Evolutionary conservation across 2,329 filamentous ascomycete species (phyloP).

Genomic region (Neonectria sp.): DNA sequence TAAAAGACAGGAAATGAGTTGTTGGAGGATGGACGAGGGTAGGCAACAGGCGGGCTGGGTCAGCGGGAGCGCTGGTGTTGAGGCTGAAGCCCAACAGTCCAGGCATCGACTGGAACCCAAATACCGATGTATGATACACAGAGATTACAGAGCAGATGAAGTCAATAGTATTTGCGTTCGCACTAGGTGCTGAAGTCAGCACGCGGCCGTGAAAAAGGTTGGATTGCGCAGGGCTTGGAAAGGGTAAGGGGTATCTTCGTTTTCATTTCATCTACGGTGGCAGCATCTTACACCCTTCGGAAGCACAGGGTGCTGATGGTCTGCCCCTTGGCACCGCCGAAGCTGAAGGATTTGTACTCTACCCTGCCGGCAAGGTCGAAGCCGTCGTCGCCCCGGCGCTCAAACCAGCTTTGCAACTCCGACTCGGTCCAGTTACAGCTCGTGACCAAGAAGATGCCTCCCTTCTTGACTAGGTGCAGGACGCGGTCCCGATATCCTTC

Average conservation of each 20-base stretch:
- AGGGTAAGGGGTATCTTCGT: conserved; percentile 32
- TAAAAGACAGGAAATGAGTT: conserved; percentile 22
- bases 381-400: conserved; percentile 51
- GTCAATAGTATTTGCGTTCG: conserved; percentile 43
- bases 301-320: conserved; percentile 92
- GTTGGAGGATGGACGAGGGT: conserved; percentile 9
- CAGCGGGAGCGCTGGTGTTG: conserved; percentile 27
- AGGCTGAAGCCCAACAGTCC: conserved; percentile 28
- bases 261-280: conserved; percentile 4
- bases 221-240: neutral
- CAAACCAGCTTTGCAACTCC: conserved; percentile 88
- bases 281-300: conserved; percentile 56
- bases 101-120: conserved; percentile 36
- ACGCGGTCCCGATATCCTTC: conserved; percentile 83
- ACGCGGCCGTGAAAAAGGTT: neutral
- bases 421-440: conserved; percentile 99
- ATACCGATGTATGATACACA: conserved; percentile 48
- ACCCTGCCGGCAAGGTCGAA: conserved; percentile 78
- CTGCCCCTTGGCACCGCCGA: conserved; percentile 90
- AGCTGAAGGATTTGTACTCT: conserved; percentile 88
- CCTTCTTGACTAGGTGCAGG: conserved; percentile 75
- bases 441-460: conserved; percentile 86
- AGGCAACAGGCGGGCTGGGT: conserved; percentile 23
- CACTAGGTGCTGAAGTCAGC: conserved; percentile 35
- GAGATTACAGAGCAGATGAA: conserved; percentile 37